These are phyloP conservation scores for Colletotrichum shisoi DNA, from an alignment of 2,329 filamentous ascomycete species.

Conservation along the genomic window DNA sequence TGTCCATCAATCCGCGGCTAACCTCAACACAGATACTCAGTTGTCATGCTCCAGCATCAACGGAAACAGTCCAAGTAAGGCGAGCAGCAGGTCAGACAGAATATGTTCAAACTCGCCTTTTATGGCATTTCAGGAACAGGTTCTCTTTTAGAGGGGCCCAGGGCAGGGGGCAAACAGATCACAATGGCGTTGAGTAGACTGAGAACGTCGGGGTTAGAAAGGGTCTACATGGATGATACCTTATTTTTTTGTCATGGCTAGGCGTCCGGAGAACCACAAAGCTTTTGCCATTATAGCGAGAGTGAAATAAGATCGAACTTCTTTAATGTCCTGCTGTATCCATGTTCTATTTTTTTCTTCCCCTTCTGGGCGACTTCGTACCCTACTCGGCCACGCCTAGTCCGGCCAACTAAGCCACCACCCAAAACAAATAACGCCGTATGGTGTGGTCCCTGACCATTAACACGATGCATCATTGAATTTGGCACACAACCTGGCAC, in stretches of 20 bases:
- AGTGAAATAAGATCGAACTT: neutral
- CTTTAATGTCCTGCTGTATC: neutral
- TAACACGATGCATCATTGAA: slow-evolving; percentile 16
- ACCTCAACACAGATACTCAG: slow-evolving; percentile 53
- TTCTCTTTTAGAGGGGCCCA: slow-evolving; percentile 2
- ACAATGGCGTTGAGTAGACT: slow-evolving; percentile 25
- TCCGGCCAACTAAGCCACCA: neutral
- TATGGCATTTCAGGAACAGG: slow-evolving; percentile 15
- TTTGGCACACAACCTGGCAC: slow-evolving; percentile 2
- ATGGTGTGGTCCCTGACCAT: slow-evolving; percentile 24
- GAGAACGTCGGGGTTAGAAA: slow-evolving; percentile 24
- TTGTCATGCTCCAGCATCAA: slow-evolving; percentile 58
- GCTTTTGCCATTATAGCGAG: neutral
- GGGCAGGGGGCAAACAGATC: slow-evolving; percentile 1
- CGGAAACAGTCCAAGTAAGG: slow-evolving; percentile 34
- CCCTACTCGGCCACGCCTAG: neutral
- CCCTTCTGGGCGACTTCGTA: neutral
- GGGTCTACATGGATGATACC: slow-evolving; percentile 34
- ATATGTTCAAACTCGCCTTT: neutral
- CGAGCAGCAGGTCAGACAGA: neutral
- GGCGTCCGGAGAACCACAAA: slow-evolving; percentile 25
- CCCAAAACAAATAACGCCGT: slow-evolving; percentile 21
- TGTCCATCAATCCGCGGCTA: slow-evolving; percentile 6
- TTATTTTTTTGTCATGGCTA: slow-evolving; percentile 21
- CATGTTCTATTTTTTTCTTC: too few species aligned